phyloP scores from a whole-genome alignment of 2,329 filamentous ascomycete genomes.

The Microcyclosporella mali region DNA sequence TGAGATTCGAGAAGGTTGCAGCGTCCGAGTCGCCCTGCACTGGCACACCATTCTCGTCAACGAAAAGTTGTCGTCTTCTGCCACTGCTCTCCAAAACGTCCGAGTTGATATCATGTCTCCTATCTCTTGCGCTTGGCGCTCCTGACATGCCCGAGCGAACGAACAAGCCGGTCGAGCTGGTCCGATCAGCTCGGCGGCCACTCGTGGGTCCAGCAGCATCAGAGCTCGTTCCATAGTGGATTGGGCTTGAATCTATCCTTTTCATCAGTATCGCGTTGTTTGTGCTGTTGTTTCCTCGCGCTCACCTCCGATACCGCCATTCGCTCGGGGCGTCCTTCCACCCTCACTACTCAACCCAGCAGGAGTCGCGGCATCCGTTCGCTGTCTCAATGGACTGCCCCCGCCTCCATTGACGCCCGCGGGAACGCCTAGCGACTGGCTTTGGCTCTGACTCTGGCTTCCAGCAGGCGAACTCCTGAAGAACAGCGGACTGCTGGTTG shows the following conservation, averaged over 20 bases:
- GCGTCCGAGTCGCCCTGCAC: constrained; percentile 52
- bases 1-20: constrained; percentile 58
- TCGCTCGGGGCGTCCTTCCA: constrained; percentile 66
- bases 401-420: constrained; percentile 37
- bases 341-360: constrained; percentile 46
- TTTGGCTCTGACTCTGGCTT: constrained; percentile 33
- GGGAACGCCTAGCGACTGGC: constrained; percentile 23
- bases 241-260: constrained; percentile 75
- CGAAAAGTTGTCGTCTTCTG: constrained; percentile 55
- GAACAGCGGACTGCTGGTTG: constrained; percentile 71
- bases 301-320: constrained; percentile 58
- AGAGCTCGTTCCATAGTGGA: constrained; percentile 84
- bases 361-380: constrained; percentile 17
- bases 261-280: constrained; percentile 16
- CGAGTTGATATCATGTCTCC: constrained; percentile 82
- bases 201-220: constrained; percentile 40
- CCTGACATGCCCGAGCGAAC: constrained; percentile 58
- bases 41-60: constrained; percentile 59
- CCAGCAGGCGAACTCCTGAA: constrained; percentile 59
- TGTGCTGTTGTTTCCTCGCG: background rate
- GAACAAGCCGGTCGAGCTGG: constrained; percentile 67
- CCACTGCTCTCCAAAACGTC: constrained; percentile 56
- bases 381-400: constrained; percentile 43
- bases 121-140: constrained; percentile 53
- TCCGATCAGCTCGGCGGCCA: constrained; percentile 58